phyloP scores from a whole-genome alignment of 495 filamentous ascomycete species.

The Penicillium antarcticum region DNA sequence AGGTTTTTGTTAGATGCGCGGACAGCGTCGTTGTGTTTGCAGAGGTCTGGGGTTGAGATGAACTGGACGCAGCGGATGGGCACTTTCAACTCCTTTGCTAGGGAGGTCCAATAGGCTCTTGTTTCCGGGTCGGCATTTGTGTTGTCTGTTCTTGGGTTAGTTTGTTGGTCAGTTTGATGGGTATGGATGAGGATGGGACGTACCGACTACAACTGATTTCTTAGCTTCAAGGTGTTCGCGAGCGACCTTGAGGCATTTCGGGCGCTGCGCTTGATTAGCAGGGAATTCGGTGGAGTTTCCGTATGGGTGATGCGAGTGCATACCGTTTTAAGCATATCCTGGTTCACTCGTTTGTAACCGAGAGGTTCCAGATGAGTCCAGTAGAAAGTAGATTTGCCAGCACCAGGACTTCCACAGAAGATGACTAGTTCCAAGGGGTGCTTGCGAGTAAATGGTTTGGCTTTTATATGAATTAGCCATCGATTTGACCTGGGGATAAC shows the following conservation, averaged over 20 bases:
- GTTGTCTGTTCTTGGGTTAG: conserved; percentile 61
- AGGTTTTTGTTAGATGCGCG: conserved; percentile 62
- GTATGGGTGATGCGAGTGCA: conserved; percentile 15
- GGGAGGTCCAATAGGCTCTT: conserved; percentile 66
- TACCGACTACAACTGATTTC: conserved; percentile 72
- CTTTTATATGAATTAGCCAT: background rate
- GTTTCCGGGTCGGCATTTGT: conserved; percentile 82
- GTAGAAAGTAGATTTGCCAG: conserved; percentile 90
- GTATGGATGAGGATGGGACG: conserved; percentile 25
- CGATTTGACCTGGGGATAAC: background rate
- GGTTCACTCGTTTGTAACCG: conserved; percentile 82
- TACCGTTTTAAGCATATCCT: conserved; percentile 84
- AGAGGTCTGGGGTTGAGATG: conserved; percentile 65
- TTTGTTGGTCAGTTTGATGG: background rate
- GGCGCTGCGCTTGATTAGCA: conserved; percentile 44
- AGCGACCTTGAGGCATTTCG: conserved; percentile 82
- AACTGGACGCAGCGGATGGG: conserved; percentile 88
- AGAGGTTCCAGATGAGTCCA: conserved; percentile 74
- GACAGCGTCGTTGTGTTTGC: conserved; percentile 87
- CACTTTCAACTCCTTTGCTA: conserved; percentile 66
- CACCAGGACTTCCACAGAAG: conserved; percentile 82
- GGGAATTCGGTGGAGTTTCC: background rate
- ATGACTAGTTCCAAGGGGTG: conserved; percentile 73
- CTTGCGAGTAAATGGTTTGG: conserved; percentile 53
- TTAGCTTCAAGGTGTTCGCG: conserved; percentile 58